phyloP scores from a whole-genome alignment of 345 rosid genomes.

The Gossypioides kirkii region DNA sequence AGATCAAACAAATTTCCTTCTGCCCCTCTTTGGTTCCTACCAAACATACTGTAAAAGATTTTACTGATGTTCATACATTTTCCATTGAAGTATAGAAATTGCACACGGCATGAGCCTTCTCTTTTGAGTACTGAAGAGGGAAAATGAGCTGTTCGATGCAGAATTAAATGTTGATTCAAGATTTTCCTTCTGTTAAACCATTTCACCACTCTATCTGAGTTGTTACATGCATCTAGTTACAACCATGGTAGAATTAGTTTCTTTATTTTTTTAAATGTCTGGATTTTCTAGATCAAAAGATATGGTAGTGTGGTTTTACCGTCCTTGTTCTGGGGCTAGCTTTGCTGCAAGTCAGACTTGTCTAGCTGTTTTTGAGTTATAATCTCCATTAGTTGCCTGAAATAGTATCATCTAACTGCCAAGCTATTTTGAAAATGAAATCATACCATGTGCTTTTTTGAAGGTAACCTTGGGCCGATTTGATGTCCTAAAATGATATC shows the following conservation, averaged over 20 bases:
- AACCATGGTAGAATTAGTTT: background rate
- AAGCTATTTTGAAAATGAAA: background rate
- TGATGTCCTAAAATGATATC: background rate
- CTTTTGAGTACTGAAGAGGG: background rate
- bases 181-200: background rate
- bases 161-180: background rate
- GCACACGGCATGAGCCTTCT: background rate
- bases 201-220: background rate
- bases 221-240: background rate
- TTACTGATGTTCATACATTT: background rate
- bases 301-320: background rate
- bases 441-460: background rate
- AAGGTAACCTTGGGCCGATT: slow-evolving; percentile 9
- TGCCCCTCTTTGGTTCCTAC: background rate
- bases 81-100: background rate
- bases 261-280: background rate
- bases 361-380: background rate
- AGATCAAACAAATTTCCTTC: background rate
- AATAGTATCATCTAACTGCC: background rate
- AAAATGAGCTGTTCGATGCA: background rate
- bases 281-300: too few relatives aligned
- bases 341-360: background rate
- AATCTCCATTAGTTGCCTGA: background rate
- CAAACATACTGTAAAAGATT: background rate
- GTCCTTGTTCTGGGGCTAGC: background rate